Base-by-base conservation (phyloP, 2,329 filamentous ascomycete species). In the Chalaropsis ovoidea region DNA sequence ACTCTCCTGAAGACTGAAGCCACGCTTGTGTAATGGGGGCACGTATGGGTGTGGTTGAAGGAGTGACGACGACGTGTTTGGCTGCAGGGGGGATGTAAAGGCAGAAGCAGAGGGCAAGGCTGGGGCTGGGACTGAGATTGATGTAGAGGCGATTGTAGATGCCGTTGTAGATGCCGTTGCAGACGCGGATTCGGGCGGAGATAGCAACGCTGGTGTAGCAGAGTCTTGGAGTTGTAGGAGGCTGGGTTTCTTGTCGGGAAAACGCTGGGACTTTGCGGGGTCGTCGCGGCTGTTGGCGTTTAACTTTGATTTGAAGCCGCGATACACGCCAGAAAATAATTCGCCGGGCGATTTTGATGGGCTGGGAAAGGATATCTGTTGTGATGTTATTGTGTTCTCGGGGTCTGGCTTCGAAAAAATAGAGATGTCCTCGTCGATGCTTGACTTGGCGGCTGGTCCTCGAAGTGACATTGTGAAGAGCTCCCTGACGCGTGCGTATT, bases 1-100 rank as follows among this genome's bases (percentile, higher is more conserved):
- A 70, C 81, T 84, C 67, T 80, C 76, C 70, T 82, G 81, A 62
- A 84, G 73, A 69, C 79, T 84, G 72, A 82, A 68, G 70, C 78
- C 80, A 69, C 80, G 68, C 35, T 49, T 65, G 54, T 68, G 68
- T 22, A 56, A n/a, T 31, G 60, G 54, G 10, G 58, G 47, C 22
- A 54, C 15, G 24, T 35, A 54, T 22, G 65, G 24, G 24, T 52
- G 39, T 27, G 27, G 31, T 52, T 31, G 31, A 6, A n/a, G 52
- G 39, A 54, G 11, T 24, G 39, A 27, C 43, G 68, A 35, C 43
- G 71, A 64, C 42, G 68, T 69, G 24, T 62, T 60, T 27, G 66
- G 68, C 8, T 68, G 67, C 39, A 70, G 69, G 22, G 68, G 62
- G 5, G 70, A 67, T 47, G 69, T 42, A 62, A 56, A 39, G 19